Percentiles rank a stretch among this genome's conserved stretches.
Conservation (phyloP, 768 basidiomycete species). For the Omphalotus guepiniiformis region DNA sequence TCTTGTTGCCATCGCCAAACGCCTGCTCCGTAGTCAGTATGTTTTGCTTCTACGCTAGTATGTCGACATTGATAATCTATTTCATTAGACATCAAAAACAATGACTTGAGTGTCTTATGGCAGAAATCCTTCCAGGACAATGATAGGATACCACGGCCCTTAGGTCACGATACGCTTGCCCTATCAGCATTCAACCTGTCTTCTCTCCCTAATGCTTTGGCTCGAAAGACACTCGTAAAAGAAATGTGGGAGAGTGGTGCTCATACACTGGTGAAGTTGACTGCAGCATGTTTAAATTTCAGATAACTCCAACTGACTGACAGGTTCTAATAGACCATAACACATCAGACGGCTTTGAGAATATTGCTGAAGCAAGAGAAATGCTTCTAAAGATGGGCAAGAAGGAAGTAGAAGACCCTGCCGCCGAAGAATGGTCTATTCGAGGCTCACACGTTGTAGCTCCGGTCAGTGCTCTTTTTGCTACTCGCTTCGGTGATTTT, state of each 20-base stretch:
- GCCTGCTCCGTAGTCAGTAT: constrained; percentile 52
- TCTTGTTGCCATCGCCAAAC: constrained; percentile 61
- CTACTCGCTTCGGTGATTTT: constrained; percentile 7
- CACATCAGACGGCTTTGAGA: constrained; percentile 68
- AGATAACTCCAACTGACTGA: constrained; percentile 8
- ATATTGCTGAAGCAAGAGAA: constrained; percentile 74
- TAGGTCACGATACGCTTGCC: constrained; percentile 56
- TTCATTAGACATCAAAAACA: constrained; percentile 42
- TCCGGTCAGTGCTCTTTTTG: constrained; percentile 52
- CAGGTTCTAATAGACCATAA: constrained; percentile 88
- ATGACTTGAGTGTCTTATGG: constrained; percentile 45
- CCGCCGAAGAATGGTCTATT: constrained; percentile 28
- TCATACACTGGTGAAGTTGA: constrained; percentile 58
- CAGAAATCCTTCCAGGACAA: constrained; percentile 52
- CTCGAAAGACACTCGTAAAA: constrained; percentile 64
- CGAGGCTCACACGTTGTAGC: constrained; percentile 82
- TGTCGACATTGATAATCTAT: constrained; percentile 2
- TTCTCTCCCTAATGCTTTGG: constrained; percentile 56
- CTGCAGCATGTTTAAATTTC: constrained; percentile 4
- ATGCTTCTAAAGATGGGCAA: constrained; percentile 61
- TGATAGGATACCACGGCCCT: constrained; percentile 33
- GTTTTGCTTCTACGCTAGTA: constrained; percentile 3
- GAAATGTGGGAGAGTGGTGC: constrained; percentile 94
- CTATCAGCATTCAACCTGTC: constrained; percentile 85
- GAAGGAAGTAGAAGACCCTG: constrained; percentile 50